These are phyloP conservation scores for Zychaea mexicana DNA, from an alignment of 371 early-diverging fungal genomes.

Conservation along the genomic window DNA sequence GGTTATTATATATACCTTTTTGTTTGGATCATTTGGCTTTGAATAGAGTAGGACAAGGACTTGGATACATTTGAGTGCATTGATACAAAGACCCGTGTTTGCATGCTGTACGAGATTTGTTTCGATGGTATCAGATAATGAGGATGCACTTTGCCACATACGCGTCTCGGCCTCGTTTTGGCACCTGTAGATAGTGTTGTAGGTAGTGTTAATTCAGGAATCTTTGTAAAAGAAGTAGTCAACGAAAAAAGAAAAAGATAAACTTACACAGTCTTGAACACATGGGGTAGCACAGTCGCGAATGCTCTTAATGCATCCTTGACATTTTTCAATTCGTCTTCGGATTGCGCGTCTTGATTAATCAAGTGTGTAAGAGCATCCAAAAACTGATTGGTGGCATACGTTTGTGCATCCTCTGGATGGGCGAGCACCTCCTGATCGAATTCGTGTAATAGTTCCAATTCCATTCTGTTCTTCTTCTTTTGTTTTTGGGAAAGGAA, in stretches of 20 bases:
- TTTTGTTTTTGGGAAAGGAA: not conserved
- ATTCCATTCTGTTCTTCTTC: conserved; percentile 1
- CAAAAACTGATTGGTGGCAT: conserved; percentile 46
- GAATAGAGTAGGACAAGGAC: conserved; percentile 40
- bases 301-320: conserved; percentile 47
- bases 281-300: conserved; percentile 39
- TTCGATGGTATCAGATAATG: conserved; percentile 27
- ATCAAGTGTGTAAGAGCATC: conserved; percentile 29
- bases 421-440: conserved; percentile 33
- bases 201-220: no score
- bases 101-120: conserved; percentile 24
- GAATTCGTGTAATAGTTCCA: conserved; percentile 37
- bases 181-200: conserved; percentile 33
- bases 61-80: conserved; percentile 51
- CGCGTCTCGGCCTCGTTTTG: conserved; percentile 47
- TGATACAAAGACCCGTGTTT: conserved; percentile 43
- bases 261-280: conserved; percentile 43
- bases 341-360: conserved; percentile 16
- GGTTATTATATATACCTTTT: not conserved
- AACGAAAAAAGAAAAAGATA: not conserved
- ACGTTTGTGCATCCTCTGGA: conserved; percentile 33
- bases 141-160: conserved; percentile 39
- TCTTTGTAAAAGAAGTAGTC: no score
- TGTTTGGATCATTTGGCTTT: conserved; percentile 15
- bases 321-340: conserved; percentile 29